These are phyloP conservation scores for Penicillium roqueforti DNA, from an alignment of 495 filamentous ascomycete genomes.

Conservation along the genomic window DNA sequence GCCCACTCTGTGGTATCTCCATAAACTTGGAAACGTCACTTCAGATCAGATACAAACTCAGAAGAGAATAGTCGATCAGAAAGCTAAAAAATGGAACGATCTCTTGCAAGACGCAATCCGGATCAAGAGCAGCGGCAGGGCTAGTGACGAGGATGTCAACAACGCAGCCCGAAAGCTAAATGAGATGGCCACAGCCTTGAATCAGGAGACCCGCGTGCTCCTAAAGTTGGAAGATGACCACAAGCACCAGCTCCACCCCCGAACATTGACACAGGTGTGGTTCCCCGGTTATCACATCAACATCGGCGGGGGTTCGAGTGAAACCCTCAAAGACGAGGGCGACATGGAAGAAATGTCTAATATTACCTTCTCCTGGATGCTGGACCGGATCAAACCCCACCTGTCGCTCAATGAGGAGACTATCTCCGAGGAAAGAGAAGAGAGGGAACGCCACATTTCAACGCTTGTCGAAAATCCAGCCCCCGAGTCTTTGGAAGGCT, in stretches of 20 bases:
- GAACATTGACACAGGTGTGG: conserved; percentile 21
- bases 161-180: conserved; percentile 10
- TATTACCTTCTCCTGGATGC: conserved; percentile 23
- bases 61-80: conserved; percentile 2
- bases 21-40: conserved; percentile 10
- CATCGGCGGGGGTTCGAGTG: conserved; percentile 34
- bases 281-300: conserved; percentile 47
- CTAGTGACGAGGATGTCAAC: conserved; percentile 14
- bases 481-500: conserved; percentile 2
- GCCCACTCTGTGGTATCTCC: conserved; percentile 53
- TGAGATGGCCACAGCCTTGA: conserved; percentile 8
- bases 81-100: conserved; percentile 3
- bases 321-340: conserved; percentile 10
- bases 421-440: conserved; percentile 9
- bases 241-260: conserved; percentile 3
- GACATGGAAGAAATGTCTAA: conserved; percentile 27
- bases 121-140: conserved; percentile 11
- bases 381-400: conserved; percentile 19
- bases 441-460: conserved; percentile 5
- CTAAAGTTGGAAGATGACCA: conserved; percentile 10
- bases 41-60: conserved; percentile 11
- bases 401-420: conserved; percentile 17
- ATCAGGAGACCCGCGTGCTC: conserved; percentile 6
- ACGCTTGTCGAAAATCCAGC: background rate
- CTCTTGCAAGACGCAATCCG: conserved; percentile 3